Base-by-base conservation (phyloP, 2,329 filamentous ascomycete species). In the Penicillium occitanis region DNA sequence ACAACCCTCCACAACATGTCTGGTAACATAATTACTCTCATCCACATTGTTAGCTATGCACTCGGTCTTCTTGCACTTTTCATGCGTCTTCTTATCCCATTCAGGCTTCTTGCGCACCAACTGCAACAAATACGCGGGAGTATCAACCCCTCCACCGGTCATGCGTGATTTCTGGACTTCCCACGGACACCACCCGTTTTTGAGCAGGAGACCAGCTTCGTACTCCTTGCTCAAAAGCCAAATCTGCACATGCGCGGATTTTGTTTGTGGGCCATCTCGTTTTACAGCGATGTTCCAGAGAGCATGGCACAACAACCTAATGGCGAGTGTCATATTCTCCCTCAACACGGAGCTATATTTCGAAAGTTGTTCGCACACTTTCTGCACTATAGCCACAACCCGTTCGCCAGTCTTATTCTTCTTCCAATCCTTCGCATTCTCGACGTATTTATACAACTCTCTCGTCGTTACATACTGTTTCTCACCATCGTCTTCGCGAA, bases 1-100 rank as follows among this genome's bases (percentile, higher is more conserved):
- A 48, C 67, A 68, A 22, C 55, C 53, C 19, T 64, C 67, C 8
- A 48, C 35, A 1, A 63, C 42, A 40, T 68, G 67, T 37, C 67
- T 48, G 4, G 65, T 68, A 11, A 64, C 44, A 42, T 68, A 68
- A 11, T 68, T 46, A 25, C 64, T 64, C 44, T 68, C 66, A 40
- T 68, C 55, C 22, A 68, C n/a, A 44, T 68, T 68, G 33, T 68
- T 67, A 1, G 65, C 66, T 25, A 67, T 44, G n/a, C 66, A 68
- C 40, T 67, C 65, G 6, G 65, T 67, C 28, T 61, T 48, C 17
- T 25, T 55, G 55, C 60, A 62, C 6, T 35, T n/a, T 13, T 50
- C 42, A 30, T 62, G 60, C 13, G 60, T 51, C 60, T 51, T 51
- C 13, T 11, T 51, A 40, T 62, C 60, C 60, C 66, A 68, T 11